A percentile compares a stretch with the other conserved stretches of the same genome.
Conservation (phyloP, 805 yeast species). For the Tetrapisispora pingtungensis region DNA sequence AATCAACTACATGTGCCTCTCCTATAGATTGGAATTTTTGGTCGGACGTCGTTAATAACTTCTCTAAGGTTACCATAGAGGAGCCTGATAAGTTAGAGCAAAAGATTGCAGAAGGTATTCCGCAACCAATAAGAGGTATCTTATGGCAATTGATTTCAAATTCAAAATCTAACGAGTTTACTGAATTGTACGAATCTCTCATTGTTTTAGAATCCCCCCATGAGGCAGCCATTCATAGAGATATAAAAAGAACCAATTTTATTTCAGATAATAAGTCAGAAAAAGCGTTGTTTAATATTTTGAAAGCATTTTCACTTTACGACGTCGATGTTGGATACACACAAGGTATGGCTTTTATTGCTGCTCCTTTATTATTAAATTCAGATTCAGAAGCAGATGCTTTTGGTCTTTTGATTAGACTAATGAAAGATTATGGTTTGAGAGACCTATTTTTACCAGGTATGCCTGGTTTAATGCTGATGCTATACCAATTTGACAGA, state of each 20-base stretch:
- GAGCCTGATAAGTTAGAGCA: conserved; percentile 50
- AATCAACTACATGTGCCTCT: neutral
- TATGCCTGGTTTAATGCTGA: conserved; percentile 86
- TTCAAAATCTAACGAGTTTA: conserved; percentile 51
- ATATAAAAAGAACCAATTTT: conserved; percentile 76
- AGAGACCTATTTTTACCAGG: conserved; percentile 72
- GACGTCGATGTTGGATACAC: conserved; percentile 96
- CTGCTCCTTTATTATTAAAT: conserved; percentile 74
- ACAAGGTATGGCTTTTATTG: conserved; percentile 94
- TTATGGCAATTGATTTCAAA: conserved; percentile 86
- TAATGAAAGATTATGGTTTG: conserved; percentile 80
- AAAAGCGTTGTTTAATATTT: conserved; percentile 59
- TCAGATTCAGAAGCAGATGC: conserved; percentile 65
- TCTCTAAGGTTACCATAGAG: conserved; percentile 51
- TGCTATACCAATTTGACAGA: conserved; percentile 84
- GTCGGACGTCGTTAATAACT: conserved; percentile 72
- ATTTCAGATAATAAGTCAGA: conserved; percentile 52
- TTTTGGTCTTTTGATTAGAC: conserved; percentile 64
- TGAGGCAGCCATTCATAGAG: conserved; percentile 71
- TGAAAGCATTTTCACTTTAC: conserved; percentile 73
- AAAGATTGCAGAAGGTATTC: conserved; percentile 69
- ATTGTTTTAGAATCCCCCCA: conserved; percentile 51
- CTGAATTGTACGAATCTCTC: conserved; percentile 26
- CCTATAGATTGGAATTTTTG: conserved; percentile 70
- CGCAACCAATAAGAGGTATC: conserved; percentile 75